These are phyloP conservation scores for Boehmeria nivea DNA, from an alignment of 306 rosid genomes.

Conservation along the genomic window DNA sequence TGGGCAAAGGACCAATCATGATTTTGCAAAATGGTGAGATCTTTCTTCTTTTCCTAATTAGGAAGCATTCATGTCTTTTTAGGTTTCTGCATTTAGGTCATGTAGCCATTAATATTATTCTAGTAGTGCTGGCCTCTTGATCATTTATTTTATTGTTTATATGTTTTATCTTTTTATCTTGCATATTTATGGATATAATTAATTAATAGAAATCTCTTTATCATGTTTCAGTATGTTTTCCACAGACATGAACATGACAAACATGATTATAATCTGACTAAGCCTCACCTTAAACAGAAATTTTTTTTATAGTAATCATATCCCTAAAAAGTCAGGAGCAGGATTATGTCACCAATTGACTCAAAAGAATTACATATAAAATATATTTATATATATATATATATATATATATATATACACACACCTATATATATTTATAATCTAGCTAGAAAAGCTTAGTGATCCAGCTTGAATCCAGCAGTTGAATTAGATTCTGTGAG, in stretches of 20 bases:
- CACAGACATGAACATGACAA: constrained; percentile 39
- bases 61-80: constrained; percentile 46
- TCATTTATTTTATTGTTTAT: not conserved
- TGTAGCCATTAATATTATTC: constrained; percentile 23
- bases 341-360: constrained; percentile 46
- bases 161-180: too few species aligned
- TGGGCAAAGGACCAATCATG: constrained; percentile 35
- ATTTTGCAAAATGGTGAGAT: constrained; percentile 28
- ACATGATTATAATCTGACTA: constrained; percentile 46
- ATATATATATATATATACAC: too few species aligned
- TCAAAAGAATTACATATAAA: constrained; percentile 15
- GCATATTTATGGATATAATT: not conserved
- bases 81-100: constrained; percentile 33
- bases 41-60: constrained; percentile 46
- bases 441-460: constrained; percentile 33
- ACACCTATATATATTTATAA: too few species aligned
- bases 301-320: constrained; percentile 36
- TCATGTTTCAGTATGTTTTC: constrained; percentile 27
- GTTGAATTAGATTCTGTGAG: constrained; percentile 24
- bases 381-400: not conserved
- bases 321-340: constrained; percentile 43
- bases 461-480: constrained; percentile 60
- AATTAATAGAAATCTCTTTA: constrained; percentile 6
- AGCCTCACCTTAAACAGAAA: constrained; percentile 32
- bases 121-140: not conserved